A percentile compares a stretch with the other conserved stretches of the same genome.
These are phyloP conservation scores for Massarina eburnea DNA, from an alignment of 2,329 filamentous ascomycete species.

Conservation along the genomic window DNA sequence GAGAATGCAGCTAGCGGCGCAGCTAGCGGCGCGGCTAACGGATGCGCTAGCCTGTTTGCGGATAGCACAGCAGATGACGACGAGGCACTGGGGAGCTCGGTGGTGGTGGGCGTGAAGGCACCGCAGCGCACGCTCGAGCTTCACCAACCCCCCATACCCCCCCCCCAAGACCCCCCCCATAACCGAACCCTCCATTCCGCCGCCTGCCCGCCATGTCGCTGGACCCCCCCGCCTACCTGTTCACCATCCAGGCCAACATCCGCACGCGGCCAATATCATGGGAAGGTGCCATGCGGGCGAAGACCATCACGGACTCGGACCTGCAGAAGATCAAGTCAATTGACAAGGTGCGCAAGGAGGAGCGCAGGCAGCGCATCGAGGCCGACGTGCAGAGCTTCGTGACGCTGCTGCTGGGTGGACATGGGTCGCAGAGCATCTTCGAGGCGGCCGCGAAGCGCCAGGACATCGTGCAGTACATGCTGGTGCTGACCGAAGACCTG, in stretches of 20 bases:
- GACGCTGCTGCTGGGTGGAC: slow-evolving; percentile 72
- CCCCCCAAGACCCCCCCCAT: background rate
- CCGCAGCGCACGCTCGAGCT: slow-evolving; percentile 19
- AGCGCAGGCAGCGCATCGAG: slow-evolving; percentile 80
- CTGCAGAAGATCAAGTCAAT: slow-evolving; percentile 94
- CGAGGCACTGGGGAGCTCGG: slow-evolving; percentile 26
- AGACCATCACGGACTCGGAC: slow-evolving; percentile 91
- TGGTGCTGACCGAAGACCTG: slow-evolving; percentile 85
- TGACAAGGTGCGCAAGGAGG: slow-evolving; percentile 93
- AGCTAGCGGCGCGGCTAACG: too few species aligned
- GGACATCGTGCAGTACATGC: slow-evolving; percentile 92
- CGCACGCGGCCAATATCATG: slow-evolving; percentile 93
- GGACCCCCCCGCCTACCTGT: slow-evolving; percentile 84
- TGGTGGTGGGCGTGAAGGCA: slow-evolving; percentile 30
- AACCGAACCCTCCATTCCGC: background rate
- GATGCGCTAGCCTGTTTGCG: slow-evolving; percentile 10
- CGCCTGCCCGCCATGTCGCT: slow-evolving; percentile 69
- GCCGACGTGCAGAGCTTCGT: slow-evolving; percentile 78
- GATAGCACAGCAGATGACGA: slow-evolving; percentile 33
- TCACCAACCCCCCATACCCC: slow-evolving; percentile 5
- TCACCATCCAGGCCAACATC: slow-evolving; percentile 94
- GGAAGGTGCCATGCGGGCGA: slow-evolving; percentile 92
- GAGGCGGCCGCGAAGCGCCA: slow-evolving; percentile 78
- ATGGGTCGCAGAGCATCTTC: slow-evolving; percentile 70
- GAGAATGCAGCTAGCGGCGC: slow-evolving; percentile 9